Base-by-base conservation (phyloP, 805 yeast genomes). In the Schizosaccharomyces lindneri region DNA sequence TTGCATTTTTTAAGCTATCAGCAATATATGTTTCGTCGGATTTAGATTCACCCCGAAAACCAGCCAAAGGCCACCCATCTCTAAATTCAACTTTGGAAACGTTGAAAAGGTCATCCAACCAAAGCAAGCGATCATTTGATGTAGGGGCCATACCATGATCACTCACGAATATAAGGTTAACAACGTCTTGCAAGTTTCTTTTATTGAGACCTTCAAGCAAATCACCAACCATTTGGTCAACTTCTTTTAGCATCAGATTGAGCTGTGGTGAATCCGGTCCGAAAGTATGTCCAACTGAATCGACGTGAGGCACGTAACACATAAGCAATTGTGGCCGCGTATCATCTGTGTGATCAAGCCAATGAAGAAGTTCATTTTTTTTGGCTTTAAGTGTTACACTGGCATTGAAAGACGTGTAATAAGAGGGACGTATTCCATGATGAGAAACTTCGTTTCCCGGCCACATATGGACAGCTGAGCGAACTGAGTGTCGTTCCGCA, bases 91-190 rank as follows among this genome's bases (percentile, higher is more conserved):
- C 76, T 63, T 75, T 74, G 1, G 70, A 67, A 64, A 78, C 64
- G 66, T 81, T 81, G 11, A 87, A 71, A 19, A 86, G 64, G 65
- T 87, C 93, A 69, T 87, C 95, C 64, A 89, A 70, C 64, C 80
- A 80, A 1, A 88, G 72, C 11, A 86, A 70, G 63, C 95, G 73
- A 13, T 81, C 79, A 64, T 81, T 78, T 0, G 86, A 78, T 1
- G 95, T 84, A 5, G 95, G 90, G 0, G 94, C 83, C 95, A 87
- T 88, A 11, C 96, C 96, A 69, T 88, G 96, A 70, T 89, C 96
- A 57, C 95, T 85, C 3, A 89, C 84, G 55, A 89, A 73, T 0
- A 90, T 72, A 24, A 89, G 71, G 69, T 90, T 89, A 21, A 84
- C 85, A 55, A 87, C 76, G 27, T 81, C 75, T 0, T 77, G 72